Evolutionary conservation across 345 rosid species (phyloP), one percentile per base, ranked within the genome.

Genomic region (Hypericum perforatum): DNA sequence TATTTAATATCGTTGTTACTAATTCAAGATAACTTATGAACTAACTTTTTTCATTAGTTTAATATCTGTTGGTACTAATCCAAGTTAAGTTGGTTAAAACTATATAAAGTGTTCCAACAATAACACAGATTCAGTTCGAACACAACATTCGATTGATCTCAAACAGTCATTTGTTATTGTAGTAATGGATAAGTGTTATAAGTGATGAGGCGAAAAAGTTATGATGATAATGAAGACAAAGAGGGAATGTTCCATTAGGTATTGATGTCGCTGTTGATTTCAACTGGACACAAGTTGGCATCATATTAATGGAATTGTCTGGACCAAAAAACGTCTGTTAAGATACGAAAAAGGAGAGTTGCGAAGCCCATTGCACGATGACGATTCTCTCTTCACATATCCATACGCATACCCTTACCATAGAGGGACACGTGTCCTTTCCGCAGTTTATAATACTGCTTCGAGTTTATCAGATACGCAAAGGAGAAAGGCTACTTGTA

Each of bases 321-420:
- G 32, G 32, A 22, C 32, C 32, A 22, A 22, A 22, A 22, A 22
- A 22, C 32, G 53, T 2, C 32, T 22, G 4, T 22, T 22, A 22
- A 1, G 4, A 22, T 22, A 22, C 32, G 32, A 22, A 22, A 22
- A 62, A 43, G 45, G 37, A 36, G 37, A 37, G 48, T 38, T 22
- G 32, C 32, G 32, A 22, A 22, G 32, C 32, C 32, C 15, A 47
- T 32, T 45, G 55, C 57, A 57, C 63, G 22, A 49, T 49, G 37
- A 38, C 53, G 78, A 75, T 64, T 73, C 48, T 22, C 32, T 22
- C 32, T 73, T 62, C 58, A 32, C 37, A 60, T 75, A 72, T 68
- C 72, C 72, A 66, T n/a, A n/a, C n/a, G n/a, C n/a, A n/a, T n/a
- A n/a, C n/a, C n/a, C n/a, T n/a, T n/a, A n/a, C n/a, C n/a, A 58